Evolutionary conservation across 1,284 basidiomycete species (phyloP).

Genomic region (Rhodotorula sp.): DNA sequence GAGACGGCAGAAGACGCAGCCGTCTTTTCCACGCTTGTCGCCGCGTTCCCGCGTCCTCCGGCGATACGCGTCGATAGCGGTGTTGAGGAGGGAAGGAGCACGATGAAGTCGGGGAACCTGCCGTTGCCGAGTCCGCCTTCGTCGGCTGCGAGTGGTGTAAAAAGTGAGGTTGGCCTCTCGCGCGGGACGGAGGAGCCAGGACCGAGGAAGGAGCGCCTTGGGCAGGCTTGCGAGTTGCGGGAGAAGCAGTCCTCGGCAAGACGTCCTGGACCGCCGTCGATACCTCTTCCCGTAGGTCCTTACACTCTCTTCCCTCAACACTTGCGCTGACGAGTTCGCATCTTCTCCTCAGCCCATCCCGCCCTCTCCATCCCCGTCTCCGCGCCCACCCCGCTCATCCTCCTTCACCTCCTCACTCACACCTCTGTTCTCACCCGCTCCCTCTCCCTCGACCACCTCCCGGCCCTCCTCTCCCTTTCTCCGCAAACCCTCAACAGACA

Average conservation of each 20-base stretch:
- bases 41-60: neutral
- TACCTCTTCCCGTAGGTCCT: slow-evolving; percentile 2
- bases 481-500: neutral
- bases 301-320: no score
- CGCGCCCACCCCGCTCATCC: neutral
- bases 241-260: neutral
- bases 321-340: neutral
- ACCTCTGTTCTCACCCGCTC: neutral
- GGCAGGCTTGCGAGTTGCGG: neutral
- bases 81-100: no score
- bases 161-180: no score
- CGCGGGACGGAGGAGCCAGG: no score
- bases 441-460: neutral
- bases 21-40: neutral
- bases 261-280: neutral
- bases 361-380: neutral
- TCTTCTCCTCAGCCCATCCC: neutral
- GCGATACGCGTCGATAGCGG: no score
- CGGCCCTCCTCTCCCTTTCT: no score
- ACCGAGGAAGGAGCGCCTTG: no score
- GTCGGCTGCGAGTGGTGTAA: no score
- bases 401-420: neutral
- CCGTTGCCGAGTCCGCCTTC: no score
- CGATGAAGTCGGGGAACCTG: no score
- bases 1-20: no score